Evolutionary conservation across 2,329 filamentous ascomycete genomes (phyloP), one percentile per base, ranked within the genome.

Genomic region (Knufia fluminis): DNA sequence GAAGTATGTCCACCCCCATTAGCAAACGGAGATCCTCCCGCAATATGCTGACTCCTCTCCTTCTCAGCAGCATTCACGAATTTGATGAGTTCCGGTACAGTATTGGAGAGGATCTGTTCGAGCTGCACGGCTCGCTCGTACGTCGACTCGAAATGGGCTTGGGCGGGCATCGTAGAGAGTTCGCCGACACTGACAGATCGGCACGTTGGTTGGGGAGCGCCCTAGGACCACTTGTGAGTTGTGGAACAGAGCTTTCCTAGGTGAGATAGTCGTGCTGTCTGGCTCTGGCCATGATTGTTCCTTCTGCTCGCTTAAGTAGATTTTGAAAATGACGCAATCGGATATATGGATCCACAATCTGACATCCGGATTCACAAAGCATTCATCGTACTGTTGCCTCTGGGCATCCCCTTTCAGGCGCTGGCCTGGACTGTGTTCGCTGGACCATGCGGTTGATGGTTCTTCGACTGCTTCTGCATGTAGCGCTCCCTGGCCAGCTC

Each of bases 401-500:
- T 16, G 6, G 3, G 22, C 10, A 17, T 9, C 42, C 14, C 19
- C 12, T 31, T 36, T 48, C 35, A 48, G 6, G 33, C 45, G 26
- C 17, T 39, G 22, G 45, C 22, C 19, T 24, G 10, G 14, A 48
- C 33, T 4, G 45, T 40, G 22, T 24, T 20, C 8, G 45, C n/a
- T 12, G 17, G 2, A 16, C 17, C 4, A 32, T 28, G 16, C 16
- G 4, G 22, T 31, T 48, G 45, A 28, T 19, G 7, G 14, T 20
- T 20, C 35, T 53, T 53, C 36, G 56, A 53, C 33, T 61, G 63
- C 61, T 63, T 66, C 12, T 71, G 72, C 8, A 72, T 76, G 61
- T 76, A 76, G 48, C 74, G 70, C 54, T 78, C 76, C 50, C 79
- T 67, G 6, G 79, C 79, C 52, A 79, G 61, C 57, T 82, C 74